Conservation (phyloP, 139 green algal genomes). For the Parachlorella kessleri region DNA sequence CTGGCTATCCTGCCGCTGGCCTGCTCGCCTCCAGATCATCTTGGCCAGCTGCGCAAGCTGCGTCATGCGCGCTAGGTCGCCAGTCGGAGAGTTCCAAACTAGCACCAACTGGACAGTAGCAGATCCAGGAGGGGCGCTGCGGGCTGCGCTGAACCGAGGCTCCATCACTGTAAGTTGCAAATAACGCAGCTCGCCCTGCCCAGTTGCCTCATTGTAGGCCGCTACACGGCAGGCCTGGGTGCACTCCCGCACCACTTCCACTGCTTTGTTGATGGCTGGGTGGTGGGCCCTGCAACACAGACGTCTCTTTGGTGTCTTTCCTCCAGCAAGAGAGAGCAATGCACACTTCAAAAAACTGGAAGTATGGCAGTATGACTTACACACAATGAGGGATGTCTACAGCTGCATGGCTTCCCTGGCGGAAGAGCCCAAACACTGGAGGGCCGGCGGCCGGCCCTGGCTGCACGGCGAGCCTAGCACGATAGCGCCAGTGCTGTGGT, state of each 20-base stretch:
- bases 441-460: background rate
- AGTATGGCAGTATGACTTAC: too few species aligned
- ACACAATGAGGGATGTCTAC: conserved; percentile 52
- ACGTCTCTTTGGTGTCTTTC: too few species aligned
- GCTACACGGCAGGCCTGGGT: conserved; percentile 13
- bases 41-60: too few species aligned
- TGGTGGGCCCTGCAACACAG: conserved; percentile 56
- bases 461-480: conserved; percentile 63
- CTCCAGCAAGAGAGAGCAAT: too few species aligned
- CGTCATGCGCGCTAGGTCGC: too few species aligned
- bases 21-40: too few species aligned
- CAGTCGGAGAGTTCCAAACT: conserved; percentile 43
- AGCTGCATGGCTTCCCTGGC: conserved; percentile 42
- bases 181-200: conserved; percentile 60
- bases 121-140: conserved; percentile 14
- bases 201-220: conserved; percentile 47
- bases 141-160: background rate
- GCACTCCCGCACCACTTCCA: conserved; percentile 38
- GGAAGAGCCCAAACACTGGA: conserved; percentile 52
- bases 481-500: conserved; percentile 47
- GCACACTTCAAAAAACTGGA: too few species aligned
- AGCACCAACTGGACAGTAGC: conserved; percentile 51
- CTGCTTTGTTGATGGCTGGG: conserved; percentile 61
- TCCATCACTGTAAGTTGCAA: conserved; percentile 63
- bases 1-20: background rate